Evolutionary conservation across 805 yeast species (phyloP).

Genomic region (Maudiozyma pseudohumilis): DNA sequence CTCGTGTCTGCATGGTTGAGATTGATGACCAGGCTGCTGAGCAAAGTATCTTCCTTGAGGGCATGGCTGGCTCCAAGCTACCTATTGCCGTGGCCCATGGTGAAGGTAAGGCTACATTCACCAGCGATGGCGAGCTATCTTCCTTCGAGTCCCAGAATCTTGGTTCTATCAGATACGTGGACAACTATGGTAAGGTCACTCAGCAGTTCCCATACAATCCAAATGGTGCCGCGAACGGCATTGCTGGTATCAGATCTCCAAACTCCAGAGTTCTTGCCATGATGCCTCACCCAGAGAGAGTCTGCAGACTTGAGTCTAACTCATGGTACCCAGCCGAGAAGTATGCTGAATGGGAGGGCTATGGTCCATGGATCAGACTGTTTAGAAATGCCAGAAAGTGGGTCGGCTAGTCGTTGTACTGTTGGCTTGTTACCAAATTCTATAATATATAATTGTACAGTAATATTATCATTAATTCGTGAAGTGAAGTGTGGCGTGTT

Average conservation of each 20-base stretch:
- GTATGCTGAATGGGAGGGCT: slow-evolving; percentile 56
- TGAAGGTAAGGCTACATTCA: slow-evolving; percentile 85
- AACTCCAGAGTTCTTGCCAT: slow-evolving; percentile 93
- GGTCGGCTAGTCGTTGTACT: slow-evolving; percentile 60
- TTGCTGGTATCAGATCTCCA: slow-evolving; percentile 82
- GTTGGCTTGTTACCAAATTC: neutral
- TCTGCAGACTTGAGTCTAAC: slow-evolving; percentile 74
- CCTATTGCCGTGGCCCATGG: slow-evolving; percentile 99
- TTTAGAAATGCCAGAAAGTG: slow-evolving; percentile 90
- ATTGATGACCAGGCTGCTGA: slow-evolving; percentile 46
- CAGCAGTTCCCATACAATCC: slow-evolving; percentile 89
- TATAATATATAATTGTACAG: neutral
- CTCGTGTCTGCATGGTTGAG: slow-evolving; percentile 85
- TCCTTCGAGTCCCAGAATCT: slow-evolving; percentile 44
- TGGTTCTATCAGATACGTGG: slow-evolving; percentile 70
- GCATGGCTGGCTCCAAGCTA: slow-evolving; percentile 85
- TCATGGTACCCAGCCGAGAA: slow-evolving; percentile 77
- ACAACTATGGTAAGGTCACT: slow-evolving; percentile 80
- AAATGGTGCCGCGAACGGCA: slow-evolving; percentile 89
- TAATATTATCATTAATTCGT: neutral
- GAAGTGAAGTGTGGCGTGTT: too few relatives aligned
- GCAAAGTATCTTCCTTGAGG: slow-evolving; percentile 62
- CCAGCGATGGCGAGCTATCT: slow-evolving; percentile 34
- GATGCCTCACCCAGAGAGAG: slow-evolving; percentile 99
- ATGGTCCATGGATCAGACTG: slow-evolving; percentile 92